Percentiles rank a stretch among this genome's conserved stretches.
phyloP scores from a whole-genome alignment of 129 eudicot genomes.

The Helianthus tuberosus region DNA sequence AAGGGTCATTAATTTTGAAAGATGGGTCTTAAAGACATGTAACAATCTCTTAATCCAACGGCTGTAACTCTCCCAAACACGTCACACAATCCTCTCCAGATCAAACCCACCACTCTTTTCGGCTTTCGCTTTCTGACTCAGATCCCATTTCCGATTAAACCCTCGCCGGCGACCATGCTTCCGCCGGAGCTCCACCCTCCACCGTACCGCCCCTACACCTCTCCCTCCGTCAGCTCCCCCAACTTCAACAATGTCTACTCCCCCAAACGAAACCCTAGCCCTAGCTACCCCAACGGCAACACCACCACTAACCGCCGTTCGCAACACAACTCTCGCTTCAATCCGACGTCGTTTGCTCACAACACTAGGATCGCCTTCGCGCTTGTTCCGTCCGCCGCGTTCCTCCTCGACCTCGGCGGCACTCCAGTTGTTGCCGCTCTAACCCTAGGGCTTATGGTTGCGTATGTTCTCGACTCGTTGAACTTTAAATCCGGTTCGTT shows the following conservation, averaged over 20 bases:
- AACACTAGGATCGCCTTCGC: slow-evolving; percentile 76
- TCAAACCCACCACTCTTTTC: slow-evolving; percentile 30
- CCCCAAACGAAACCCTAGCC: slow-evolving; percentile 60
- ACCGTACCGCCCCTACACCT: slow-evolving; percentile 70
- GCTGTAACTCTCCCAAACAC: slow-evolving; percentile 26
- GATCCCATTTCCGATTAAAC: slow-evolving; percentile 31
- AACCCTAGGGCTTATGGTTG: slow-evolving; percentile 82
- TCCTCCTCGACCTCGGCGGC: slow-evolving; percentile 95
- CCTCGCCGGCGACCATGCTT: slow-evolving; percentile 56
- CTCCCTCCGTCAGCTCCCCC: slow-evolving; percentile 70
- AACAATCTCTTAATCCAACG: slow-evolving; percentile 26
- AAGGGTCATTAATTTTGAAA: background rate
- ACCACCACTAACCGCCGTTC: slow-evolving; percentile 38
- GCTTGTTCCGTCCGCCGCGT: slow-evolving; percentile 79
- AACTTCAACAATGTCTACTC: slow-evolving; percentile 53
- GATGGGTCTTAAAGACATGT: background rate
- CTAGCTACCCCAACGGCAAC: slow-evolving; percentile 28
- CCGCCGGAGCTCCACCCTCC: slow-evolving; percentile 93
- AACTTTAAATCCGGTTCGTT: slow-evolving; percentile 83
- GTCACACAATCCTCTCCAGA: slow-evolving; percentile 24
- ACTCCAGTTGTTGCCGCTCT: slow-evolving; percentile 71
- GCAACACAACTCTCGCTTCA: slow-evolving; percentile 57
- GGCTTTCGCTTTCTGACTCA: slow-evolving; percentile 9
- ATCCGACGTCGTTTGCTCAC: slow-evolving; percentile 62
- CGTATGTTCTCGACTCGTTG: slow-evolving; percentile 85